Percentiles rank a stretch among this genome's conserved stretches.
Conservation (phyloP, 352 stramenopile species). For the Poterioochromonas sp. region DNA sequence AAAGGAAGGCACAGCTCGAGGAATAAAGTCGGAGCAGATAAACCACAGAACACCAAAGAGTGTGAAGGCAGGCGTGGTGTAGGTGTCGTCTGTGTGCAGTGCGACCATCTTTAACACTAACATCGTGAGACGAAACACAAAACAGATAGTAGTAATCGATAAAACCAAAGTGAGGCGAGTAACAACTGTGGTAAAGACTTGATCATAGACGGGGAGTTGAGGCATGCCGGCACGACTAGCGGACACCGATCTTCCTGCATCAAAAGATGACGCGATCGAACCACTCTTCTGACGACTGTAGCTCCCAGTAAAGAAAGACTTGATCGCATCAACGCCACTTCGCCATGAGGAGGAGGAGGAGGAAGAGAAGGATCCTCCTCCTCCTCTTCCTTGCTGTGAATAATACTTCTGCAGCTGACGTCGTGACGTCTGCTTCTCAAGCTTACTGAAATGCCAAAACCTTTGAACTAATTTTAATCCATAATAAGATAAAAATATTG, state of each 20-base stretch:
- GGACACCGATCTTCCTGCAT: background rate
- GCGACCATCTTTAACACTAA: constrained; percentile 17
- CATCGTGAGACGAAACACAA: constrained; percentile 3
- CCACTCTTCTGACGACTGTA: too few species aligned
- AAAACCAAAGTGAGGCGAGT: constrained; percentile 3
- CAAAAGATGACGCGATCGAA: too few species aligned
- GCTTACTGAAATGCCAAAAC: constrained; percentile 29
- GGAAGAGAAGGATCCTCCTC: background rate
- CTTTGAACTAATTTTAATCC: constrained; percentile 21
- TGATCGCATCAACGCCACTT: too few species aligned
- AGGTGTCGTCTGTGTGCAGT: background rate
- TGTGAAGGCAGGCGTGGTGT: background rate
- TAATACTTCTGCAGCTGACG: background rate
- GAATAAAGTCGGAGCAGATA: constrained; percentile 25
- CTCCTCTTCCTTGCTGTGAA: background rate
- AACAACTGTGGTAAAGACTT: constrained; percentile 24
- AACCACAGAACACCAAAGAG: constrained; percentile 33
- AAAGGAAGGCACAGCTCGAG: constrained; percentile 3
- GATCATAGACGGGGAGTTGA: constrained; percentile 20
- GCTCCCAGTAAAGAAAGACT: too few species aligned
- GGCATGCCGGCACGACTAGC: too few species aligned
- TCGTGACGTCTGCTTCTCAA: background rate
- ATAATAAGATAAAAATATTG: constrained; percentile 25
- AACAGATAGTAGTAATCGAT: constrained; percentile 1
- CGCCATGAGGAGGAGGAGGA: too few species aligned